Evolutionary conservation across 768 basidiomycete species (phyloP).

Genomic region (Cystobasidium ongulense): DNA sequence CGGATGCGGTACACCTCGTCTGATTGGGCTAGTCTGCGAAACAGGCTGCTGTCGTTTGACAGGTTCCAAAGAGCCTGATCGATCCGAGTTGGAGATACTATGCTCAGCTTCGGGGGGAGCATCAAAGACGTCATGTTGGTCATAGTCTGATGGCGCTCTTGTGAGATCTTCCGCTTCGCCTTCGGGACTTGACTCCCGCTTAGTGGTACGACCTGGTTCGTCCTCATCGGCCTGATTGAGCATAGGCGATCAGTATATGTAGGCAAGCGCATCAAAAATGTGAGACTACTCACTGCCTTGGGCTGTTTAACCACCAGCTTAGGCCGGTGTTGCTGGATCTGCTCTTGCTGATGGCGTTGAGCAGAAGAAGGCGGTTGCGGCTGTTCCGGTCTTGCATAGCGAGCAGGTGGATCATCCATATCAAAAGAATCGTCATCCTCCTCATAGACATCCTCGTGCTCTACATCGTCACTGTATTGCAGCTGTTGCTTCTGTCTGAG

Average conservation of each 20-base stretch:
- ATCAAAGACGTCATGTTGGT: background rate
- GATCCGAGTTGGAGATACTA: background rate
- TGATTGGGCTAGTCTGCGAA: background rate
- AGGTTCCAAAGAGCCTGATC: background rate
- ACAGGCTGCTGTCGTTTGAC: background rate
- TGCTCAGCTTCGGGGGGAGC: background rate
- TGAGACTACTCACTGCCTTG: background rate
- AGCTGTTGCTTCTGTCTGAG: slow-evolving; percentile 16
- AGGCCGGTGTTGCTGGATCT: background rate
- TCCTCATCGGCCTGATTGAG: background rate
- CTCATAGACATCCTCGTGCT: background rate
- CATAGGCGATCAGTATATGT: background rate
- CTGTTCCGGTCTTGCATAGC: background rate
- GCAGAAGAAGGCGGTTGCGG: background rate
- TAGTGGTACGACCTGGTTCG: background rate
- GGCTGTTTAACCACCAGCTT: background rate
- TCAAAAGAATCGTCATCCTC: slow-evolving; percentile 20
- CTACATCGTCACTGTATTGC: slow-evolving; percentile 11
- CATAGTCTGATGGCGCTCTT: background rate
- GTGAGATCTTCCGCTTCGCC: background rate
- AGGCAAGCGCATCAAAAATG: background rate
- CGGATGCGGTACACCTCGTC: background rate
- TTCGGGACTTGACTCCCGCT: background rate
- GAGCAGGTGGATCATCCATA: slow-evolving; percentile 12
- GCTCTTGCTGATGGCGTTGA: background rate